Conservation (phyloP, 140 eudicot species). For the Stevia rebaudiana region DNA sequence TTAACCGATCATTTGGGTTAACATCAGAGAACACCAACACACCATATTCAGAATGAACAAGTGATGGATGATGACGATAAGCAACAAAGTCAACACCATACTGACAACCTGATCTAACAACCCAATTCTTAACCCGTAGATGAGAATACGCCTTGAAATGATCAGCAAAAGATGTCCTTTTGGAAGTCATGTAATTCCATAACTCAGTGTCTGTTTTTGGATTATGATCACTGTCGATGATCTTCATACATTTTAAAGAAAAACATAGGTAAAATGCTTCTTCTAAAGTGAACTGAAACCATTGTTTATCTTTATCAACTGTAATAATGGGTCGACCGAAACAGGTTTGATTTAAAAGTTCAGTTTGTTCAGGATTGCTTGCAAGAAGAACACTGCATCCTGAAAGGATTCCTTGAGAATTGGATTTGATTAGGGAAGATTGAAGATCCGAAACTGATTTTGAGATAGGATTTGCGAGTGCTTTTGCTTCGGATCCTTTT, state of each 20-base stretch:
- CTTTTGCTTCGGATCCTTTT: conserved; percentile 54
- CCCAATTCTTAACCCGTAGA: conserved; percentile 71
- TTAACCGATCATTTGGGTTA: conserved; percentile 47
- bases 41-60: conserved; percentile 70
- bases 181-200: conserved; percentile 50
- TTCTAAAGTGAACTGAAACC: conserved; percentile 51
- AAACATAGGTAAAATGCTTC: conserved; percentile 54
- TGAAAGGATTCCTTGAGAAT: conserved; percentile 42
- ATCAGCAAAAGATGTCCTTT: conserved; percentile 31
- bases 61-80: conserved; percentile 68
- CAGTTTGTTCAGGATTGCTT: conserved; percentile 39
- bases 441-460: conserved; percentile 35
- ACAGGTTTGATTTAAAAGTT: conserved; percentile 46
- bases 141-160: conserved; percentile 58
- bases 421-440: conserved; percentile 38
- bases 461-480: conserved; percentile 67
- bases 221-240: conserved; percentile 25
- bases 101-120: conserved; percentile 56
- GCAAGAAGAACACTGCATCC: conserved; percentile 43
- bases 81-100: conserved; percentile 82
- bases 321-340: conserved; percentile 51
- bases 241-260: conserved; percentile 39
- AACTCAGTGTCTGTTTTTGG: conserved; percentile 30
- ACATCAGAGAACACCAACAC: conserved; percentile 45
- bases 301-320: conserved; percentile 43